phyloP scores from a whole-genome alignment of 805 yeast species.

The Starmerella vaccinii region DNA sequence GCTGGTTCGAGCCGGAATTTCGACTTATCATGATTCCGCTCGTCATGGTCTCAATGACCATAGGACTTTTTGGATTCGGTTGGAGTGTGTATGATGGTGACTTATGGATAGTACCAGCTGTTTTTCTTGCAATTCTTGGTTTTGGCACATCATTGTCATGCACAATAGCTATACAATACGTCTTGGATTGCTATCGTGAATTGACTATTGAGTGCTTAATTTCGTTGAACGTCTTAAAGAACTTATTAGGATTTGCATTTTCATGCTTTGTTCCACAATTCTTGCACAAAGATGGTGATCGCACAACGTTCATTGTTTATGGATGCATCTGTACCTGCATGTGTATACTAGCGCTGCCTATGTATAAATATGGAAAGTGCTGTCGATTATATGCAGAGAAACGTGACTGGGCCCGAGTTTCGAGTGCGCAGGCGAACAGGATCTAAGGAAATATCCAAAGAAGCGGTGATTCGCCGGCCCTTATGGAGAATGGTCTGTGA shows the following conservation, averaged over 20 bases:
- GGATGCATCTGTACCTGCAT: background rate
- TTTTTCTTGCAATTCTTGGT: background rate
- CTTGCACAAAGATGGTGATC: background rate
- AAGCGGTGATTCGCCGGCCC: background rate
- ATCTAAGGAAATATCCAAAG: background rate
- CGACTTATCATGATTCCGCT: constrained; percentile 2
- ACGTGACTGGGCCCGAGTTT: background rate
- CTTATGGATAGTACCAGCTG: background rate
- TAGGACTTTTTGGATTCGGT: constrained; percentile 1
- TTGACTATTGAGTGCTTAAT: background rate
- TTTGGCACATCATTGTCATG: constrained; percentile 2
- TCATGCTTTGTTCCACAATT: constrained; percentile 7
- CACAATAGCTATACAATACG: constrained; percentile 1
- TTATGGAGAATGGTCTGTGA: background rate
- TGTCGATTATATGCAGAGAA: background rate
- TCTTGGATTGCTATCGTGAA: background rate
- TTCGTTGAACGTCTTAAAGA: background rate
- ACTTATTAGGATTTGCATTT: background rate
- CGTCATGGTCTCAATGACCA: background rate
- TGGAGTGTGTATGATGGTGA: background rate
- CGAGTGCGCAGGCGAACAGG: background rate
- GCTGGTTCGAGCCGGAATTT: constrained; percentile 6
- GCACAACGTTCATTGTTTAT: constrained; percentile 1
- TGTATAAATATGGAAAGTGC: background rate
- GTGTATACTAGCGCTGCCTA: background rate